Base-by-base conservation (phyloP, 345 rosid species). In the Camelina laxa region DNA sequence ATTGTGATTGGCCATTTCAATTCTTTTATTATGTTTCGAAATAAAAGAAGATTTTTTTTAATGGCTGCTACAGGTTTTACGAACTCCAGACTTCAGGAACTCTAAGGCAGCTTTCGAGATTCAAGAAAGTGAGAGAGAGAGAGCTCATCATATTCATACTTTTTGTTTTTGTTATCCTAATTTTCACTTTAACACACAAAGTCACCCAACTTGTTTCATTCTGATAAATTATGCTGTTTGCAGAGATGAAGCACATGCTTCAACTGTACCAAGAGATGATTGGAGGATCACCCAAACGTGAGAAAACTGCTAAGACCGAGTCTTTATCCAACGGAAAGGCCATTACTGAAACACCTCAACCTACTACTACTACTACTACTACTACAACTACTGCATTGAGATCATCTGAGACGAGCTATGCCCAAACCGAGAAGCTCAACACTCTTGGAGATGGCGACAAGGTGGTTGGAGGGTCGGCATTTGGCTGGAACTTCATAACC, bases 401-500 rank as follows among this genome's bases (percentile, higher is more conserved):
- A 58, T 70, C 82, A 30, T 63, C 87, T 54, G 85, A 81, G 59
- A 59, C 55, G 4, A 75, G 55, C 73, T 31, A 51, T 30, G 70
- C 72, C 42, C 81, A 66, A 69, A 62, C 75, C 4, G 82, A 62
- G 35, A 77, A 75, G 73, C 87, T 10, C 45, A 81, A 55, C 62
- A 44, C 84, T 51, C 81, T 70, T n/a, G 73, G 75, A 16, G 76
- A 75, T 53, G 47, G 65, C 31, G 73, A 70, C 67, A 61, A 67
- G 42, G 75, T 61, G 41, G 84, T 87, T n/a, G 99, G 97, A 17
- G 92, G 97, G 12, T 92, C 96, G 0, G 91, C 91, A 27, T 90
- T 90, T 70, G 99, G 97, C 49, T 95, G 99, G 99, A 90, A 95
- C 65, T 92, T 90, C 68, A 48, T 90, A 11, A 94, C 97, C 49